These are phyloP conservation scores for Marasmius fiardii DNA, from an alignment of 1,284 basidiomycete genomes.

Conservation along the genomic window DNA sequence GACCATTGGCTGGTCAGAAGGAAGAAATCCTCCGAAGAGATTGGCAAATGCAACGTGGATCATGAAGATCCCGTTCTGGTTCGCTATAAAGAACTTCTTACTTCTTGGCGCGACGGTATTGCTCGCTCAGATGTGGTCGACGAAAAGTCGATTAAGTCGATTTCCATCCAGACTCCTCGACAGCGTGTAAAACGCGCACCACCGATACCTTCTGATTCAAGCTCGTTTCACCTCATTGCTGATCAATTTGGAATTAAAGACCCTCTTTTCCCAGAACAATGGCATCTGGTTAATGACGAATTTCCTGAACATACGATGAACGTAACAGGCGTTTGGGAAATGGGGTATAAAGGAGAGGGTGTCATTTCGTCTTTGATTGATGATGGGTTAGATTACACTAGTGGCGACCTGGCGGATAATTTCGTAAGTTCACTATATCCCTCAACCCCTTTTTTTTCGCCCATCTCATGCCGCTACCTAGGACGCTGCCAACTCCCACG, in stretches of 20 bases:
- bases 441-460: not conserved
- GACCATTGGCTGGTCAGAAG: slow-evolving; percentile 86
- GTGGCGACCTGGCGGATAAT: slow-evolving; percentile 84
- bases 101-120: slow-evolving; percentile 35
- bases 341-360: slow-evolving; percentile 84
- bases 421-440: slow-evolving; percentile 63
- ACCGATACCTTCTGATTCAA: slow-evolving; percentile 32
- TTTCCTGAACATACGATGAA: slow-evolving; percentile 82
- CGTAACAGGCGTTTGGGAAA: slow-evolving; percentile 78
- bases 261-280: slow-evolving; percentile 86
- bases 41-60: slow-evolving; percentile 22
- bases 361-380: slow-evolving; percentile 91
- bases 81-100: slow-evolving; percentile 44
- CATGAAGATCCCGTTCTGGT: slow-evolving; percentile 51
- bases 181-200: slow-evolving; percentile 69
- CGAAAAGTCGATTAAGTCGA: slow-evolving; percentile 50
- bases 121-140: not conserved
- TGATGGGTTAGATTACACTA: slow-evolving; percentile 92
- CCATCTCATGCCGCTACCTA: slow-evolving; percentile 25
- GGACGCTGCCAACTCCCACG: slow-evolving; percentile 90
- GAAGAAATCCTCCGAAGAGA: slow-evolving; percentile 30
- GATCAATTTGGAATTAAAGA: slow-evolving; percentile 76
- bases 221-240: slow-evolving; percentile 46
- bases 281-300: slow-evolving; percentile 87
- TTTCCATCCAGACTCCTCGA: slow-evolving; percentile 58